A percentile compares a stretch with the other conserved stretches of the same genome.
Conservation (phyloP, 805 yeast genomes). For the Candida andamanensis region DNA sequence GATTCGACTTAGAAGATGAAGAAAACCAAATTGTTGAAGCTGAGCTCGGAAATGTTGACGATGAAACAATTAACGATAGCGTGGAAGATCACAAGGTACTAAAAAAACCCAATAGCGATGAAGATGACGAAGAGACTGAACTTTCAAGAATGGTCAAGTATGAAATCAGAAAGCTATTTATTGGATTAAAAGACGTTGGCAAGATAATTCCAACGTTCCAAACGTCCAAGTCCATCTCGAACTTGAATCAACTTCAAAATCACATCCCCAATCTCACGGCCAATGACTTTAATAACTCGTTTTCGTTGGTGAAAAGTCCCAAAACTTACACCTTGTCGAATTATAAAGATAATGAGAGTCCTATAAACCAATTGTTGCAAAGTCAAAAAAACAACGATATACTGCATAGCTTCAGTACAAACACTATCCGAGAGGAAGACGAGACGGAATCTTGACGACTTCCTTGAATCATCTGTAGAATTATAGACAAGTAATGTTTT, state of each 20-base stretch:
- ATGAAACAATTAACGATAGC: conserved; percentile 1
- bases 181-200: conserved; percentile 26
- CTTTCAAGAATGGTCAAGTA: conserved; percentile 27
- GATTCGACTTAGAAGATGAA: conserved; percentile 37
- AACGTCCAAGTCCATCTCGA: conserved; percentile 21
- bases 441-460: conserved; percentile 22
- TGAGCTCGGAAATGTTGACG: conserved; percentile 2
- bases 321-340: conserved; percentile 35
- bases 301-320: conserved; percentile 35
- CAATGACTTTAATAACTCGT: conserved; percentile 13
- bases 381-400: conserved; percentile 15
- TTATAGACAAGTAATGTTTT: too few relatives aligned
- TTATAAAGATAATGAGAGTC: conserved; percentile 32
- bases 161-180: conserved; percentile 28
- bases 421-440: conserved; percentile 37
- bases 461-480: too few relatives aligned
- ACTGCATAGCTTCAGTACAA: conserved; percentile 28
- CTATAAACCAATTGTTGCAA: conserved; percentile 29
- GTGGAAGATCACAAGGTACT: too few relatives aligned
- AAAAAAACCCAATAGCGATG: too few relatives aligned
- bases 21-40: conserved; percentile 12
- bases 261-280: conserved; percentile 11
- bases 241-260: conserved; percentile 12
- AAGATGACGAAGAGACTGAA: conserved; percentile 23
- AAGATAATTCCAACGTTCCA: conserved; percentile 32